Percentiles rank a stretch among this genome's conserved stretches.
Evolutionary conservation across 2,329 filamentous ascomycete genomes (phyloP).

Genomic region (Aspergillus unguis): DNA sequence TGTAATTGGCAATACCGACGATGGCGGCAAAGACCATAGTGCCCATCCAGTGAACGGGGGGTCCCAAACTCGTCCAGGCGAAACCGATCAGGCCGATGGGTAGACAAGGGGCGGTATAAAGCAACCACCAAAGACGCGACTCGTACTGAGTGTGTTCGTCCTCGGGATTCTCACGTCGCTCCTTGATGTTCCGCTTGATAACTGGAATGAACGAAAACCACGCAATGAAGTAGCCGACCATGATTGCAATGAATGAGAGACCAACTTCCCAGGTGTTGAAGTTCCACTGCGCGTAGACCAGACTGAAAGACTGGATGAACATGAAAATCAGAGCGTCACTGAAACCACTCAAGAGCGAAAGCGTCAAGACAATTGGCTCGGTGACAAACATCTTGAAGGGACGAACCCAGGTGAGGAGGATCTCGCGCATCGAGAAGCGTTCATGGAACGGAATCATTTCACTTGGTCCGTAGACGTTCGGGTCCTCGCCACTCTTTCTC

Average conservation of each 20-base stretch:
- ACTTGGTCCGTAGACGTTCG: slow-evolving; percentile 68
- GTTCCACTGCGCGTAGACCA: slow-evolving; percentile 59
- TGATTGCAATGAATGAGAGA: slow-evolving; percentile 55
- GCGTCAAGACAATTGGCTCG: slow-evolving; percentile 61
- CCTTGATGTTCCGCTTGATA: slow-evolving; percentile 50
- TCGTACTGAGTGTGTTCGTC: slow-evolving; percentile 62
- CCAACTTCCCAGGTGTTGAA: slow-evolving; percentile 52
- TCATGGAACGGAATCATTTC: slow-evolving; percentile 62
- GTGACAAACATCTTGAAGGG: slow-evolving; percentile 64
- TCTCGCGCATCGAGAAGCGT: slow-evolving; percentile 58
- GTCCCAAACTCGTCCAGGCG: slow-evolving; percentile 58
- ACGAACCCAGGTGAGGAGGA: slow-evolving; percentile 56
- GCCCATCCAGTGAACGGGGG: slow-evolving; percentile 58
- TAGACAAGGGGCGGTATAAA: slow-evolving; percentile 58
- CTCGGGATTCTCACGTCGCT: slow-evolving; percentile 46
- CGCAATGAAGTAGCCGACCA: slow-evolving; percentile 59
- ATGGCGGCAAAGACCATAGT: slow-evolving; percentile 59
- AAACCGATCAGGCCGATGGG: slow-evolving; percentile 62
- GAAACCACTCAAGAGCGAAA: slow-evolving; percentile 63
- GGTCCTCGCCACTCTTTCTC: slow-evolving; percentile 56
- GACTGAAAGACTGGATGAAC: slow-evolving; percentile 60
- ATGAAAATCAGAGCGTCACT: slow-evolving; percentile 65
- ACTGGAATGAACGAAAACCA: slow-evolving; percentile 56
- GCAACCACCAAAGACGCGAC: slow-evolving; percentile 58
- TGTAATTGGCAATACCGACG: slow-evolving; percentile 62